Percentiles rank a stretch among this genome's conserved stretches.
Evolutionary conservation across 2,329 filamentous ascomycete genomes (phyloP).

Genomic region (Monilinia vaccinii-corymbosi): DNA sequence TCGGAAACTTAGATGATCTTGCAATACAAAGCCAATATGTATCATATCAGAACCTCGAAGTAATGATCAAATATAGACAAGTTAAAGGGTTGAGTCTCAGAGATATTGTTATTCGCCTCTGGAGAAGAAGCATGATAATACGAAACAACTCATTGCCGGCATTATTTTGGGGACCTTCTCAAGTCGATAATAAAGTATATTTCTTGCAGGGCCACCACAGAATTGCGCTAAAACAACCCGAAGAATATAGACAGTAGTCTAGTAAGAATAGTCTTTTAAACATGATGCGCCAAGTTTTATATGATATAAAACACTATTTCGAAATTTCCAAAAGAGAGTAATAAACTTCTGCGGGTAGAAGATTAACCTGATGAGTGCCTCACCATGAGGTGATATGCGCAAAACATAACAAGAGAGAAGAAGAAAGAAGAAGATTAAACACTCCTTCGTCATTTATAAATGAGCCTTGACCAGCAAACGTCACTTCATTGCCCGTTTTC

Average conservation of each 20-base stretch:
- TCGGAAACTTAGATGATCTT: too few species aligned
- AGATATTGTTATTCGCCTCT: neutral
- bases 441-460: neutral
- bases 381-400: constrained; percentile 7
- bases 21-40: too few species aligned
- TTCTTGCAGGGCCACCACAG: neutral
- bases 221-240: neutral
- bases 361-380: constrained; percentile 7
- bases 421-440: neutral
- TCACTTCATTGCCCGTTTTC: constrained; percentile 26
- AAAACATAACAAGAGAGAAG: neutral
- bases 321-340: neutral
- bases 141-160: neutral
- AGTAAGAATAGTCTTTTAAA: neutral
- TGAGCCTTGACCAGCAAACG: neutral
- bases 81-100: too few species aligned
- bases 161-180: neutral
- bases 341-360: neutral
- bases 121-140: neutral
- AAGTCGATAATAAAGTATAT: neutral
- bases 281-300: constrained; percentile 4
- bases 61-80: too few species aligned
- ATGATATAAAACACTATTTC: constrained; percentile 5
- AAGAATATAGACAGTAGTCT: constrained; percentile 1
- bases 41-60: too few species aligned